phyloP scores from a whole-genome alignment of 2,329 filamentous ascomycete species.

The Aspergillus aculeatus region DNA sequence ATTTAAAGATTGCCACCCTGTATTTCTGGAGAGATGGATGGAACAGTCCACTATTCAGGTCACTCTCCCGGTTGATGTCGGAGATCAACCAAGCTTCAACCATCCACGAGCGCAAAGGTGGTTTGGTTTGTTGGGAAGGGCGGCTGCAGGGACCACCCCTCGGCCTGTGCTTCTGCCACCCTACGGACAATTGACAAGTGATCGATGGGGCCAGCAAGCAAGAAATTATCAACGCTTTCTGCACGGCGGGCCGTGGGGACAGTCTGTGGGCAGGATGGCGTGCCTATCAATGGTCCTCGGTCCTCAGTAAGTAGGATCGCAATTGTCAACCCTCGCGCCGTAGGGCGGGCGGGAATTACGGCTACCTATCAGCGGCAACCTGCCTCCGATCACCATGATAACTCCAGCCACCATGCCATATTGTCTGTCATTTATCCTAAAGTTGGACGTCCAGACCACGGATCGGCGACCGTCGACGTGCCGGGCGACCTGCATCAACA shows the following conservation, averaged over 20 bases:
- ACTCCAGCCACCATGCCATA: not conserved
- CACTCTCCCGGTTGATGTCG: not conserved
- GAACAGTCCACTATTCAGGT: not conserved
- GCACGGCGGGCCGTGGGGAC: slow-evolving; percentile 7
- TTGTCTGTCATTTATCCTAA: not conserved
- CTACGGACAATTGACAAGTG: not conserved
- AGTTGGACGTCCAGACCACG: not conserved
- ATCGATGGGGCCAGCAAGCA: not conserved
- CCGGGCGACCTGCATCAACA: not conserved
- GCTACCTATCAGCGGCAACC: not conserved
- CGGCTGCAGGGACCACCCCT: slow-evolving; percentile 2
- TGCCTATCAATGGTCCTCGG: not conserved
- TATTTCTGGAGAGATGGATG: not conserved
- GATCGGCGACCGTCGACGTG: not conserved
- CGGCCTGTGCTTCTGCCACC: not conserved
- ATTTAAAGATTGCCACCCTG: not conserved
- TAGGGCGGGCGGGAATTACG: not conserved
- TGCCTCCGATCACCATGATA: not conserved
- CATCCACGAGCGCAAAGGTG: not conserved
- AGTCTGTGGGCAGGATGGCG: not conserved
- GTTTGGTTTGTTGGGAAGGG: not conserved
- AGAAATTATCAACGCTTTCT: slow-evolving; percentile 3
- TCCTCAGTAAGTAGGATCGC: not conserved
- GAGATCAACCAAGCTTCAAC: not conserved
- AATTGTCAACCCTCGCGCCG: not conserved